Evolutionary conservation across 139 green algal genomes (phyloP).

Genomic region (Raphidocelis subcapitata): DNA sequence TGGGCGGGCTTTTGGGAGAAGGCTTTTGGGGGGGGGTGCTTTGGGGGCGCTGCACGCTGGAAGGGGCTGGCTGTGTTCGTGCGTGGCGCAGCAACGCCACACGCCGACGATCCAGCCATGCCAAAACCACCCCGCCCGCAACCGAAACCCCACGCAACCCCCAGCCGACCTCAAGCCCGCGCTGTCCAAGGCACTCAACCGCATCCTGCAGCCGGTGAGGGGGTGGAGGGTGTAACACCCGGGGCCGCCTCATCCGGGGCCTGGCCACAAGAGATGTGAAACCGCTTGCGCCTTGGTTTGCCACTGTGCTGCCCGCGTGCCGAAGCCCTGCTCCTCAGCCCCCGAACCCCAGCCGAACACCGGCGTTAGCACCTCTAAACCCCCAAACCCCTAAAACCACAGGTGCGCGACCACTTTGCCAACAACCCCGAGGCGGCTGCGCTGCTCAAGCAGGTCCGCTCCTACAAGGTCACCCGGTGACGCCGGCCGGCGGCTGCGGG

Average conservation of each 20-base stretch:
- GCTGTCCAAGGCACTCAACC: no score
- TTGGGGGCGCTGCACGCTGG: not conserved
- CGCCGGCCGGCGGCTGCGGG: not conserved
- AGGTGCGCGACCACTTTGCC: constrained; percentile 95
- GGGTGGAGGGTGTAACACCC: no score
- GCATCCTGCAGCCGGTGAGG: no score
- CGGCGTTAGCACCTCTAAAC: not conserved
- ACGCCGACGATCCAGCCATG: no score
- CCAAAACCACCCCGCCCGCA: no score
- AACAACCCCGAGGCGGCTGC: constrained; percentile 87
- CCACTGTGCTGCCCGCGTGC: not conserved
- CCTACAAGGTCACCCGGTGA: constrained; percentile 72
- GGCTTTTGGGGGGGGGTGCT: not conserved
- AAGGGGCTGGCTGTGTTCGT: not conserved
- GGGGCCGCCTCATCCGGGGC: no score
- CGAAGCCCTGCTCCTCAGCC: not conserved
- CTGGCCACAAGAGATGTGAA: no score
- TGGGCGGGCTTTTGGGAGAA: constrained; percentile 13
- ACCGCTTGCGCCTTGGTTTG: no score
- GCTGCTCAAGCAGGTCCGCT: constrained; percentile 89
- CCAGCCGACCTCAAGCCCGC: no score
- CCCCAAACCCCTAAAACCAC: constrained; percentile 45
- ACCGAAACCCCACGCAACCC: no score
- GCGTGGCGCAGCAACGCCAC: not conserved
- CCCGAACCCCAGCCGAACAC: not conserved